phyloP scores from a whole-genome alignment of 2,329 filamentous ascomycete genomes.

The Botryotinia calthae region DNA sequence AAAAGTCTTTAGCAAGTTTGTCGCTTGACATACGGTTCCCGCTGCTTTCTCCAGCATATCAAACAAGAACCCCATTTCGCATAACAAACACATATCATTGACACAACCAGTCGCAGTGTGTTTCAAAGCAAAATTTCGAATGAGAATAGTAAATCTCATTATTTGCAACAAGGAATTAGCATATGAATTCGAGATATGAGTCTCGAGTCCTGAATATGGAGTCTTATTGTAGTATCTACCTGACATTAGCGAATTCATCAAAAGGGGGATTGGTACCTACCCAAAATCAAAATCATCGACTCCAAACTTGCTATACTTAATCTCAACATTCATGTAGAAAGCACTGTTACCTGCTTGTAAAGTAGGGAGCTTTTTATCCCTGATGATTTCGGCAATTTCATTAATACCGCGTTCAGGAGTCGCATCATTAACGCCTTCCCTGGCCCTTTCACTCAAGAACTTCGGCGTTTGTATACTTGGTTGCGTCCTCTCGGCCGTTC shows the following conservation, averaged over 20 bases:
- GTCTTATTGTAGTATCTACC: conserved; percentile 91
- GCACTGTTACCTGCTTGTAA: conserved; percentile 78
- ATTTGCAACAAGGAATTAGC: conserved; percentile 90
- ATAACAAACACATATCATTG: conserved; percentile 80
- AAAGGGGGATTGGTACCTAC: conserved; percentile 46
- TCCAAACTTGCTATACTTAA: conserved; percentile 98
- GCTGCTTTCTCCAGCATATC: conserved; percentile 98
- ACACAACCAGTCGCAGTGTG: conserved; percentile 85
- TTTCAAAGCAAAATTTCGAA: conserved; percentile 83
- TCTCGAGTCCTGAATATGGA: conserved; percentile 85
- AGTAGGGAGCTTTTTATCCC: conserved; percentile 68
- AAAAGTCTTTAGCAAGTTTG: conserved; percentile 88
- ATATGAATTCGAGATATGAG: conserved; percentile 95
- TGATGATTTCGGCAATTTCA: conserved; percentile 63
- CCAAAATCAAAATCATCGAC: conserved; percentile 99
- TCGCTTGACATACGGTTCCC: conserved; percentile 92
- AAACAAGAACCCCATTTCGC: conserved; percentile 91
- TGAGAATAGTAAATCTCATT: conserved; percentile 82
- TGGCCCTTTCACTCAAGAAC: conserved; percentile 90
- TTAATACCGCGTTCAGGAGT: conserved; percentile 42
- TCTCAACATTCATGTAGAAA: conserved; percentile 92
- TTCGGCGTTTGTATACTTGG: conserved; percentile 72
- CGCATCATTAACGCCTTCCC: conserved; percentile 56
- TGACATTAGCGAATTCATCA: conserved; percentile 25
- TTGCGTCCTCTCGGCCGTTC: conserved; percentile 58